Conservation (phyloP, 768 basidiomycete genomes). For the Austroboletus festivus region DNA sequence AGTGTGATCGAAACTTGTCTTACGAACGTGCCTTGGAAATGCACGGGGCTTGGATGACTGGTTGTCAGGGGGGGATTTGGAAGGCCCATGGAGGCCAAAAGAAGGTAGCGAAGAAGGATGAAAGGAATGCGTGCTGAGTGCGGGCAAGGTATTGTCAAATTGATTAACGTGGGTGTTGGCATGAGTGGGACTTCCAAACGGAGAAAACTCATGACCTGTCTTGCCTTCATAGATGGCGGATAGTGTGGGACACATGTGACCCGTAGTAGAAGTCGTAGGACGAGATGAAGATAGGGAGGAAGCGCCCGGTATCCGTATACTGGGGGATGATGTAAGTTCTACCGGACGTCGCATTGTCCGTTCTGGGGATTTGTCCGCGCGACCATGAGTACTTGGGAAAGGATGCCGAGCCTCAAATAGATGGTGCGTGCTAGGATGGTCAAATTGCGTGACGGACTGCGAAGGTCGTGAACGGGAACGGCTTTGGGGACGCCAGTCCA, state of each 20-base stretch:
- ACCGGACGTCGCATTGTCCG: conserved; percentile 21
- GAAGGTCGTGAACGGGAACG: conserved; percentile 78
- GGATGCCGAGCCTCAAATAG: conserved; percentile 43
- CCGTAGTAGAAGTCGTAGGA: conserved; percentile 42
- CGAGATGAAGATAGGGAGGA: conserved; percentile 46
- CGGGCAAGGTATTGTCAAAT: conserved; percentile 39
- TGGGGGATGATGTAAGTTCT: conserved; percentile 25
- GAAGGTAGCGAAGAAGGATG: conserved; percentile 75
- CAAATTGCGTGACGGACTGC: conserved; percentile 46
- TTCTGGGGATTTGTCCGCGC: conserved; percentile 27
- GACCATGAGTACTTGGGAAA: conserved; percentile 38
- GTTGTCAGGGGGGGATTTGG: conserved; percentile 33
- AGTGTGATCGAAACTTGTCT: conserved; percentile 95
- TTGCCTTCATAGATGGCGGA: conserved; percentile 47
- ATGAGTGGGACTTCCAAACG: conserved; percentile 37
- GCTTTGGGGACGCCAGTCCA: conserved; percentile 86
- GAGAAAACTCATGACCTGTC: conserved; percentile 31
- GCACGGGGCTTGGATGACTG: conserved; percentile 42
- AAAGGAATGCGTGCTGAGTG: conserved; percentile 47
- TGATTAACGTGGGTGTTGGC: conserved; percentile 29
- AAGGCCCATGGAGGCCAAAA: conserved; percentile 60
- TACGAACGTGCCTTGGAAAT: conserved; percentile 84
- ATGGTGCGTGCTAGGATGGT: conserved; percentile 37
- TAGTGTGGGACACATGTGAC: conserved; percentile 40
- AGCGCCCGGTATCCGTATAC: conserved; percentile 39